These are phyloP conservation scores for Tylopilus sp. DNA, from an alignment of 768 basidiomycete genomes.

Conservation along the genomic window DNA sequence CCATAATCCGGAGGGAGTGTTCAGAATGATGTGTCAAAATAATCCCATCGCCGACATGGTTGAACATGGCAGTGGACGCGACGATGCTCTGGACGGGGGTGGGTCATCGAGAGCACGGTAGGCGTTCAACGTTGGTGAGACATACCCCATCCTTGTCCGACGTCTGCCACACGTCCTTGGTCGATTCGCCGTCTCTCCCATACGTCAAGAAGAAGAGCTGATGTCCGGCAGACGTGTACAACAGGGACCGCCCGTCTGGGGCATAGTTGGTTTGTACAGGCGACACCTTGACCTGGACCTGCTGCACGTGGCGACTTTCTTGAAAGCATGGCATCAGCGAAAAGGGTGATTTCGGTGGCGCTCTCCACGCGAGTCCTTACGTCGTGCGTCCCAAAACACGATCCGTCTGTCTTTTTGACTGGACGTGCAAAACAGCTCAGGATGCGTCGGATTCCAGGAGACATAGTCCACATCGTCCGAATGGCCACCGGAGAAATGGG, in stretches of 20 bases:
- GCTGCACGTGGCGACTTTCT: conserved; percentile 69
- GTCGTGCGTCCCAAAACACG: conserved; percentile 83
- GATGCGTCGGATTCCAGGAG: conserved; percentile 83
- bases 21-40: conserved; percentile 63
- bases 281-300: conserved; percentile 51
- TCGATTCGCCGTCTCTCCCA: conserved; percentile 49
- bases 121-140: neutral
- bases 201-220: conserved; percentile 60
- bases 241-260: conserved; percentile 63
- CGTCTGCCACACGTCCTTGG: conserved; percentile 49
- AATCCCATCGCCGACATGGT: conserved; percentile 70
- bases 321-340: conserved; percentile 14
- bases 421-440: conserved; percentile 78
- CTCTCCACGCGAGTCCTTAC: conserved; percentile 43
- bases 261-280: conserved; percentile 68
- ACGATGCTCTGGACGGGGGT: conserved; percentile 46
- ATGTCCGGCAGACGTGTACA: conserved; percentile 60
- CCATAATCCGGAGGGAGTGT: conserved; percentile 62
- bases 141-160: conserved; percentile 32
- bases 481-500: conserved; percentile 66
- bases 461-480: conserved; percentile 78
- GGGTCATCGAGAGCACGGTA: no score
- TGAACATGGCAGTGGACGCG: conserved; percentile 68
- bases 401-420: conserved; percentile 72
- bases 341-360: neutral